phyloP scores from a whole-genome alignment of 2,329 filamentous ascomycete genomes.

The Exophiala sp. region DNA sequence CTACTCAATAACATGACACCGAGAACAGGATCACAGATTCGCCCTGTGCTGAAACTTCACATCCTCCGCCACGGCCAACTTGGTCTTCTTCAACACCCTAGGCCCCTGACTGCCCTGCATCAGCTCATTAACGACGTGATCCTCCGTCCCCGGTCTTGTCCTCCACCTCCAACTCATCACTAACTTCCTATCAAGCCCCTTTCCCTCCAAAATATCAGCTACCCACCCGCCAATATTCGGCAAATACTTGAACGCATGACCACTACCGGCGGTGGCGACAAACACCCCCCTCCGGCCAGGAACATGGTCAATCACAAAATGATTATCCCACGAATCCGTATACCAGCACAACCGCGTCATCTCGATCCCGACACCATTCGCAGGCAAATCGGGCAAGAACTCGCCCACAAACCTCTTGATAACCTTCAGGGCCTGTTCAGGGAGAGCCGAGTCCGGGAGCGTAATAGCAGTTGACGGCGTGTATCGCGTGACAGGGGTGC shows the following conservation, averaged over 20 bases:
- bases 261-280: conserved; percentile 56
- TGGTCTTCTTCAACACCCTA: conserved; percentile 23
- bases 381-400: conserved; percentile 42
- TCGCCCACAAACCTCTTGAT: conserved; percentile 36
- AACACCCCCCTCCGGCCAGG: conserved; percentile 49
- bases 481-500: conserved; percentile 40
- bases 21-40: not conserved
- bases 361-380: conserved; percentile 36
- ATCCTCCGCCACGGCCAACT: conserved; percentile 10
- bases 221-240: conserved; percentile 54
- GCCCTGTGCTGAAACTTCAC: not conserved
- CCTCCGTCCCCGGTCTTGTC: conserved; percentile 5
- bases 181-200: conserved; percentile 31
- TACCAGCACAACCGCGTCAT: conserved; percentile 52
- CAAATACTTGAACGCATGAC: conserved; percentile 59
- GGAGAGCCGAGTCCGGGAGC: too few species aligned
- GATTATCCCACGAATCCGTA: conserved; percentile 51
- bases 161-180: conserved; percentile 29
- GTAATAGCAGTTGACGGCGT: too few species aligned
- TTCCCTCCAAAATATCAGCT: conserved; percentile 46
- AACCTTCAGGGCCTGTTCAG: conserved; percentile 29
- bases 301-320: conserved; percentile 51
- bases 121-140: conserved; percentile 24
- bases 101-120: conserved; percentile 26
- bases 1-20: too few species aligned